A percentile compares a stretch with the other conserved stretches of the same genome.
Evolutionary conservation across 106 monocot genomes (phyloP).

Genomic region (Apostasia shenzhenica): DNA sequence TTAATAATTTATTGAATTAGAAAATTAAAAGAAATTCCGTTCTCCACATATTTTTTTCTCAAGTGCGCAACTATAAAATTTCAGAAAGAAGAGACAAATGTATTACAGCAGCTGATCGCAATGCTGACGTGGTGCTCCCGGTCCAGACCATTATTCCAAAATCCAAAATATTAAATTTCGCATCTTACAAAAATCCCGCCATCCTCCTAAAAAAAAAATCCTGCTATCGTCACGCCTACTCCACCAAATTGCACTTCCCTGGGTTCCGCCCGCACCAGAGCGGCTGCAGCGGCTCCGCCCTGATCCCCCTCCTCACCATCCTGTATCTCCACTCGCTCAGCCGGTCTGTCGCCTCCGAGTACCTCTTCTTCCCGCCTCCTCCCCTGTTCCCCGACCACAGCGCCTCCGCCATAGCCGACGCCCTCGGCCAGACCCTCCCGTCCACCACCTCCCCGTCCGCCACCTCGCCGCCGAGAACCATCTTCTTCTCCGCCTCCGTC

Average conservation of each 20-base stretch:
- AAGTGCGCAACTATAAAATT: no score
- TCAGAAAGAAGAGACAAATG: no score
- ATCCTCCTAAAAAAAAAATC: no score
- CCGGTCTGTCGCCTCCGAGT: conserved; percentile 70
- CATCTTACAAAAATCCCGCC: no score
- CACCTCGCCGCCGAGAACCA: conserved; percentile 93
- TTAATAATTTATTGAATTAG: no score
- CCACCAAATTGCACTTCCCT: conserved; percentile 67
- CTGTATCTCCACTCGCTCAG: conserved; percentile 72
- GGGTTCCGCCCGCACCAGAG: conserved; percentile 60
- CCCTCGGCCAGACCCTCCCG: conserved; percentile 66
- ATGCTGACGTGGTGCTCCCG: no score
- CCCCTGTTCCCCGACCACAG: conserved; percentile 85
- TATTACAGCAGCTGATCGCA: no score
- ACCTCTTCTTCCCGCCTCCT: conserved; percentile 51
- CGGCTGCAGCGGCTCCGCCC: conserved; percentile 91
- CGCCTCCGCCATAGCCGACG: conserved; percentile 76
- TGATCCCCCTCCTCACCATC: conserved; percentile 69
- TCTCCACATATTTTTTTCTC: no score
- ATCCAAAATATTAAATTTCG: no score
- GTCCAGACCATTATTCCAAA: no score
- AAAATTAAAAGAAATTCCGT: no score
- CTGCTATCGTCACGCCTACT: no score
- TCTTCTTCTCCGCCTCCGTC: conserved; percentile 44
- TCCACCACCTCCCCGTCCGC: conserved; percentile 76